Base-by-base conservation (phyloP, 2,329 filamentous ascomycete species). In the Ophiostoma fasciatum region DNA sequence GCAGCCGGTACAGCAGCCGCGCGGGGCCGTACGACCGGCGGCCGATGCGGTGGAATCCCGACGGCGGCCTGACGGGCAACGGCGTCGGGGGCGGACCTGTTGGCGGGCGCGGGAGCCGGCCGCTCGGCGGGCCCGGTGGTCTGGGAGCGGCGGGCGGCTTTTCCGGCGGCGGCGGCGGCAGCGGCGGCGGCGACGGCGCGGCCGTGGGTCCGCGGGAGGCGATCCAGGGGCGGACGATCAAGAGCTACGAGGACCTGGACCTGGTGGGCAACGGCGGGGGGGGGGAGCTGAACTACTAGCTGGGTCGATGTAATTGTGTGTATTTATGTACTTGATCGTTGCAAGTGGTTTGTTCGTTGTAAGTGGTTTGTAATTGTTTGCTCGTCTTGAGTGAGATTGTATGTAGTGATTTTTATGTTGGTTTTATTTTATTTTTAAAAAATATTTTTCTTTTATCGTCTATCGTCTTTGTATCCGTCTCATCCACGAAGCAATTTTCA, bases 191-290 rank as follows among this genome's bases (percentile, higher is more conserved):
- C 33, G 79, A 81, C 27, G 79, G 72, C 18, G 75, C 79, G 23
- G 76, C 80, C 3, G 78, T 87, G 41, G 87, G 85, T 0, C 88
- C 90, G 15, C 73, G 82, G 15, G 87, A 96, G 58, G 88, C 90
- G 10, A 85, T 93, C 1, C 83, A 92, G 47, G 90, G 90, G 5
- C 74, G 90, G 39, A 94, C 82, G 42, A 62, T 98, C 45, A 94
- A 93, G 68, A 94, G 84, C 56, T 98, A 98, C 53, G 92, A 98
- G 57, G 90, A 98, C 53, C 64, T 98, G 18, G 90, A 98, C 60
- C 88, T 92, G 31, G 78, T 80, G 39, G 75, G 75, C 26, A 74
- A 77, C 12, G 66, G 71, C 25, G 82, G 78, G 28, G 75, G 78
- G 28, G 81, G 82, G 20, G 88, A 94, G 60, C 63, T 96, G 50